Evolutionary conservation across 2,329 filamentous ascomycete species (phyloP), one percentile per base, ranked within the genome.

Genomic region (Ophiostoma pallidulum): DNA sequence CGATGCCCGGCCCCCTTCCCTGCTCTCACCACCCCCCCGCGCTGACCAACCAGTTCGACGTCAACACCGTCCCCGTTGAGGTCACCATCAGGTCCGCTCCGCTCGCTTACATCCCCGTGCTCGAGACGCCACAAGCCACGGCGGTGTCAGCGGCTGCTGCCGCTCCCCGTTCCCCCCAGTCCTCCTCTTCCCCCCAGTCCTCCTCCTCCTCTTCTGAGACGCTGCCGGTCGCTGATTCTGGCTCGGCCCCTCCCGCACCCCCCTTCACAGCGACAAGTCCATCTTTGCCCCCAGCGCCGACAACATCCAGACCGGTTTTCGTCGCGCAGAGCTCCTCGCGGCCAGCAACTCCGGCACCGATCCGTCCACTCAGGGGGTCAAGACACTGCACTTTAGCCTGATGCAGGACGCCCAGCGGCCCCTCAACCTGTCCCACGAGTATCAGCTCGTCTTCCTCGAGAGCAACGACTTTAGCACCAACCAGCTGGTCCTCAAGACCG

Each of bases 351-450:
- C 61, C 16, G 66, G 74, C 45, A 69, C 70, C 37, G 76, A 78
- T 45, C 54, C 63, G n/a, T 74, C 71, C 19, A 74, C 70, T 32
- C 59, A 60, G 22, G 77, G 76, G 24, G 62, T 79, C 49, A 80
- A 79, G 64, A 80, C 77, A 2, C 67, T 82, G 43, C 78, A 82
- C 62, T 81, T 77, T 61, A 76, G 72, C 54, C 57, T 82, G 28
- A 68, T 68, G 60, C 73, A 75, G 57, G 76, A 81, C 53, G 50
- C 60, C 3, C 57, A 64, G 35, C 65, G 73, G 10, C 70, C 71
- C 12, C 61, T 82, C 45, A 81, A 82, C 64, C 62, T 74, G 46
- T 73, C 71, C 8, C 78, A 82, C 59, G 76, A 81, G 63, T 82
- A 81, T 62, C 66, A 78, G 58, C 69, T 78, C 38, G 65, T 70